Percentiles rank a stretch among this genome's conserved stretches.
Evolutionary conservation across 2,329 filamentous ascomycete species (phyloP).

Genomic region (Fusarium guadeloupense): DNA sequence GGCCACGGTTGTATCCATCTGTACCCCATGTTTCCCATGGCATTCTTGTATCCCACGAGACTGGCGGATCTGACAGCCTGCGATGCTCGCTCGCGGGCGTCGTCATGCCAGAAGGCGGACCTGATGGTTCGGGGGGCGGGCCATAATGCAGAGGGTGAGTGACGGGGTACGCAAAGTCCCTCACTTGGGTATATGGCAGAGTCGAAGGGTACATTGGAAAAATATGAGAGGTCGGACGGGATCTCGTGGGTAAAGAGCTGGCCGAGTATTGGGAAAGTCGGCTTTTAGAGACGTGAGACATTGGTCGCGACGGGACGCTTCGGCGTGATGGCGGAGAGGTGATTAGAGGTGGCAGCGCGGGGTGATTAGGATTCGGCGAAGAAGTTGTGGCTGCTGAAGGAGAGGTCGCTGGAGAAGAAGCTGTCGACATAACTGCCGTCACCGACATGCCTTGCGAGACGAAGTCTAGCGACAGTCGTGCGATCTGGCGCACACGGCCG

Average conservation of each 20-base stretch:
- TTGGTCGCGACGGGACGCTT: constrained; percentile 69
- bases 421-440: constrained; percentile 66
- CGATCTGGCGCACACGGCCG: constrained; percentile 45
- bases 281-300: constrained; percentile 81
- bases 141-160: constrained; percentile 93
- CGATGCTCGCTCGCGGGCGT: constrained; percentile 84
- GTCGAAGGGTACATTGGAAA: constrained; percentile 88
- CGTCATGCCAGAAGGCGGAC: constrained; percentile 79
- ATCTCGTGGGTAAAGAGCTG: constrained; percentile 73
- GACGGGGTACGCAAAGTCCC: constrained; percentile 92
- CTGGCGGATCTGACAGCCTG: constrained; percentile 83
- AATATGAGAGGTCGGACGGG: constrained; percentile 81
- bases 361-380: constrained; percentile 60
- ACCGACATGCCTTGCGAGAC: constrained; percentile 47
- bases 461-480: constrained; percentile 41
- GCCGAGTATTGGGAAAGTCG: constrained; percentile 86
- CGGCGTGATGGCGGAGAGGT: constrained; percentile 67
- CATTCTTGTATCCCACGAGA: constrained; percentile 76
- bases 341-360: constrained; percentile 65
- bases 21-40: constrained; percentile 66
- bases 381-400: constrained; percentile 58
- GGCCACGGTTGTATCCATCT: constrained; percentile 66
- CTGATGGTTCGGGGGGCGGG: constrained; percentile 77
- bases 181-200: constrained; percentile 86
- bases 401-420: constrained; percentile 64